Percentiles rank a stretch among this genome's conserved stretches.
Evolutionary conservation across 345 rosid genomes (phyloP).

Genomic region (Corymbia maculata): DNA sequence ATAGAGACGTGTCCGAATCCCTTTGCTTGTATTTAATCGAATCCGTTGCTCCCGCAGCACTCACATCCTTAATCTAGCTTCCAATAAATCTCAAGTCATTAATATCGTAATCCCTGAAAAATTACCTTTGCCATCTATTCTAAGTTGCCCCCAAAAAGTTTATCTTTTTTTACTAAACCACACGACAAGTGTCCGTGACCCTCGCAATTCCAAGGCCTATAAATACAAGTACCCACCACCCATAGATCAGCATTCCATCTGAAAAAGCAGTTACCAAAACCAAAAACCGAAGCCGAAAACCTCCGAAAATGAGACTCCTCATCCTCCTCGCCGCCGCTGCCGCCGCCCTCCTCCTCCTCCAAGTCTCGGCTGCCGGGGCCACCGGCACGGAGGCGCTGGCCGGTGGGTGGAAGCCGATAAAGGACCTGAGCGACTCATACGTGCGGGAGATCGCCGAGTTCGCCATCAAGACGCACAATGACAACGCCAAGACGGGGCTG

Average conservation of each 20-base stretch:
- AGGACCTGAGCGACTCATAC: slow-evolving; percentile 21
- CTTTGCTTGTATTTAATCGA: too few species aligned
- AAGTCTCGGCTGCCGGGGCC: background rate
- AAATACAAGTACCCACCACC: too few species aligned
- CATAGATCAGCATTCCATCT: background rate
- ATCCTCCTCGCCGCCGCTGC: too few species aligned
- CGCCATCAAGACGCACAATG: slow-evolving; percentile 32
- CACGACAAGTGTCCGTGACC: too few species aligned
- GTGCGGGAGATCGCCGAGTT: slow-evolving; percentile 34
- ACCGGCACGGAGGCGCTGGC: background rate
- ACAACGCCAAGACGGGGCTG: background rate
- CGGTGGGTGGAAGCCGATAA: slow-evolving; percentile 51
- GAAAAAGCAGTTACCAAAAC: background rate
- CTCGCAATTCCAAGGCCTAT: too few species aligned
- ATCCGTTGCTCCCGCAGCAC: too few species aligned
- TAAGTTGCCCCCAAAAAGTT: too few species aligned
- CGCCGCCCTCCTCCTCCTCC: background rate
- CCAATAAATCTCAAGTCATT: background rate
- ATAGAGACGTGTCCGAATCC: too few species aligned
- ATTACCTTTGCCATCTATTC: too few species aligned
- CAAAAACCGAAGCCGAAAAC: background rate
- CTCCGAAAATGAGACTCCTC: background rate
- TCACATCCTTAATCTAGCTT: too few species aligned
- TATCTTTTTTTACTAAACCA: too few species aligned
- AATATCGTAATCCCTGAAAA: too few species aligned